Percentiles rank a stretch among this genome's conserved stretches.
Evolutionary conservation across 1,139 yeast species (phyloP).

Genomic region (Geotrichum macrosporum): DNA sequence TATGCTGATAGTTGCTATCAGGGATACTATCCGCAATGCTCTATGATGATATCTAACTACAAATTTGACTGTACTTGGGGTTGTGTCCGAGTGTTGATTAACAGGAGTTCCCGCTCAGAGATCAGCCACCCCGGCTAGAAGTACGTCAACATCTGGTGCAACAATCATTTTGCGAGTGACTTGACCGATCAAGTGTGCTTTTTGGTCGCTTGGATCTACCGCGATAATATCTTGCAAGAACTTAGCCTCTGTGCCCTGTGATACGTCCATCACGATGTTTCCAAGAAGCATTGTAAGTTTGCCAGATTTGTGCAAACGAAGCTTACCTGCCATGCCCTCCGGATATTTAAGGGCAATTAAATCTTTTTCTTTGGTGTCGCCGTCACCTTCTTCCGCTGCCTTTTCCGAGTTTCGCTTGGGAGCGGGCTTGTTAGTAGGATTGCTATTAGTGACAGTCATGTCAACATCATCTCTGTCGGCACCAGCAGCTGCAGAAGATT

Average conservation of each 20-base stretch:
- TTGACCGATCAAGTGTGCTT: conserved; percentile 57
- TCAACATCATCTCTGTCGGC: neutral
- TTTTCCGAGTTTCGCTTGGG: too few species aligned
- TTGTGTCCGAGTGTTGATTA: too few species aligned
- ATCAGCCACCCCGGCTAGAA: conserved; percentile 7
- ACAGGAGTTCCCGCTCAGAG: too few species aligned
- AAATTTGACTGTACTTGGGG: too few species aligned
- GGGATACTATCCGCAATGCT: too few species aligned
- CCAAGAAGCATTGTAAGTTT: conserved; percentile 72
- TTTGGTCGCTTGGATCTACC: conserved; percentile 47
- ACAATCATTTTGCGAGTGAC: conserved; percentile 55
- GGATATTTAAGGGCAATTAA: conserved; percentile 22
- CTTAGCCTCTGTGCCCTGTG: conserved; percentile 67
- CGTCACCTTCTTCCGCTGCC: conserved; percentile 19
- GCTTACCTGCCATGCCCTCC: conserved; percentile 62
- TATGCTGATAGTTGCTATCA: too few species aligned
- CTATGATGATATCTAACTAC: too few species aligned
- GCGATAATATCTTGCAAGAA: conserved; percentile 72
- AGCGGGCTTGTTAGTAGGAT: too few species aligned
- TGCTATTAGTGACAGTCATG: too few species aligned
- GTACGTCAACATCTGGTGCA: conserved; percentile 41
- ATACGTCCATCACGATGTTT: conserved; percentile 60
- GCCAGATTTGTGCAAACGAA: conserved; percentile 79
- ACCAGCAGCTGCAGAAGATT: too few species aligned
- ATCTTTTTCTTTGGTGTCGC: neutral